These are phyloP conservation scores for Aschersonia sp. DNA, from an alignment of 2,329 filamentous ascomycete genomes.

Conservation along the genomic window DNA sequence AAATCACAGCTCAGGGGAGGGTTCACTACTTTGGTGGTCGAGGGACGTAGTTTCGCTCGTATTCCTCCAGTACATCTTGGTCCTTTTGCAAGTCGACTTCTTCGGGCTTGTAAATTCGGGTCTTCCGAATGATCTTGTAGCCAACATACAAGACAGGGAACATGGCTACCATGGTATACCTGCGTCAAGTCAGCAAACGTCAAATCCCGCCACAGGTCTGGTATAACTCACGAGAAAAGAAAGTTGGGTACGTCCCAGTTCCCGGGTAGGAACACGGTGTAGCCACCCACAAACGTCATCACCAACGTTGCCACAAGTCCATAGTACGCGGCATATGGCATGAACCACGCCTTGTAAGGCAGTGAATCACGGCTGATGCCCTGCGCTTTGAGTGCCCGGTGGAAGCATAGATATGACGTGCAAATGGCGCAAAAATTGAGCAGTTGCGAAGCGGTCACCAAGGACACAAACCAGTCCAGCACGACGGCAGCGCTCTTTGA, in stretches of 20 bases:
- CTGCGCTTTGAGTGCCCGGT: slow-evolving; percentile 53
- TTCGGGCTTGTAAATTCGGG: slow-evolving; percentile 36
- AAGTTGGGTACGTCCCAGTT: slow-evolving; percentile 57
- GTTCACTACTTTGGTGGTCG: slow-evolving; percentile 30
- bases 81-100: slow-evolving; percentile 50
- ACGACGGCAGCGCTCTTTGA: slow-evolving; percentile 51
- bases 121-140: slow-evolving; percentile 58
- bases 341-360: slow-evolving; percentile 54
- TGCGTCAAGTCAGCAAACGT: slow-evolving; percentile 6
- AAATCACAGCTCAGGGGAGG: too few species aligned
- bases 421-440: slow-evolving; percentile 60
- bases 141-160: slow-evolving; percentile 54
- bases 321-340: slow-evolving; percentile 60
- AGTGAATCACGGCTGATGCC: slow-evolving; percentile 51
- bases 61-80: slow-evolving; percentile 52
- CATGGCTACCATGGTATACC: slow-evolving; percentile 57
- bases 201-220: not conserved
- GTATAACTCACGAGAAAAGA: slow-evolving; percentile 45
- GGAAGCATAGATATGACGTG: slow-evolving; percentile 57
- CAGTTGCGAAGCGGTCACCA: slow-evolving; percentile 57
- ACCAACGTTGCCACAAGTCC: slow-evolving; percentile 46
- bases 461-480: slow-evolving; percentile 55
- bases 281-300: slow-evolving; percentile 65
- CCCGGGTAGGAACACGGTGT: slow-evolving; percentile 53
- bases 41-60: slow-evolving; percentile 45